phyloP scores from a whole-genome alignment of 1,139 yeast genomes.

The Nadsonia starkeyi-henricii region DNA sequence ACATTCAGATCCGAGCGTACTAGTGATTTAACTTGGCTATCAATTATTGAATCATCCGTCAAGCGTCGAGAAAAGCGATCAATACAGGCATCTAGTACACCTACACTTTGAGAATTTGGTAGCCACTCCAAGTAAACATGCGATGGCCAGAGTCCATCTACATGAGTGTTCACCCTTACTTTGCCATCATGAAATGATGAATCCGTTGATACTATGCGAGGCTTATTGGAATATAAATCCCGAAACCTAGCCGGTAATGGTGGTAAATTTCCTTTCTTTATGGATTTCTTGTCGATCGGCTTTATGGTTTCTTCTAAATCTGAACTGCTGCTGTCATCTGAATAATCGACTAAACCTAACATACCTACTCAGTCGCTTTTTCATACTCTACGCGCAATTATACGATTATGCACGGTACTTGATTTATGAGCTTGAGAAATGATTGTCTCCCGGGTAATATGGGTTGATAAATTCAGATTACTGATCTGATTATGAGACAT shows the following conservation, averaged over 20 bases:
- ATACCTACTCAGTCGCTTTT: neutral
- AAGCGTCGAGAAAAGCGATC: neutral
- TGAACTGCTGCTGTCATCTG: neutral
- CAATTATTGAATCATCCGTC: too few relatives aligned
- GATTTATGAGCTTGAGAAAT: too few relatives aligned
- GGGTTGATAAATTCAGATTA: too few relatives aligned
- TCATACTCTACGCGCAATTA: too few relatives aligned
- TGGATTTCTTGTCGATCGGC: neutral
- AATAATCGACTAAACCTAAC: conserved; percentile 6
- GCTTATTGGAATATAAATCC: conserved; percentile 17
- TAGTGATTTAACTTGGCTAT: conserved; percentile 13
- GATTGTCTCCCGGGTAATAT: too few relatives aligned
- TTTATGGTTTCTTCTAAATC: conserved; percentile 2
- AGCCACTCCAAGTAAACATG: conserved; percentile 23
- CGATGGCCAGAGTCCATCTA: conserved; percentile 22
- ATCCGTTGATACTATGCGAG: conserved; percentile 12
- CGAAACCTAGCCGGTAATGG: conserved; percentile 18
- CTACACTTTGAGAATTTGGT: conserved; percentile 8
- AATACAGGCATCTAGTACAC: conserved; percentile 1
- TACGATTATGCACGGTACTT: too few relatives aligned
- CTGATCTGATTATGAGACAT: too few relatives aligned
- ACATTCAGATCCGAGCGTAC: conserved; percentile 17
- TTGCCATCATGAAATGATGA: conserved; percentile 19
- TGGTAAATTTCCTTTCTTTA: conserved; percentile 7
- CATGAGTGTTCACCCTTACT: conserved; percentile 16